A percentile compares a stretch with the other conserved stretches of the same genome.
phyloP scores from a whole-genome alignment of 129 eudicot species.

The Lactuca saligna region DNA sequence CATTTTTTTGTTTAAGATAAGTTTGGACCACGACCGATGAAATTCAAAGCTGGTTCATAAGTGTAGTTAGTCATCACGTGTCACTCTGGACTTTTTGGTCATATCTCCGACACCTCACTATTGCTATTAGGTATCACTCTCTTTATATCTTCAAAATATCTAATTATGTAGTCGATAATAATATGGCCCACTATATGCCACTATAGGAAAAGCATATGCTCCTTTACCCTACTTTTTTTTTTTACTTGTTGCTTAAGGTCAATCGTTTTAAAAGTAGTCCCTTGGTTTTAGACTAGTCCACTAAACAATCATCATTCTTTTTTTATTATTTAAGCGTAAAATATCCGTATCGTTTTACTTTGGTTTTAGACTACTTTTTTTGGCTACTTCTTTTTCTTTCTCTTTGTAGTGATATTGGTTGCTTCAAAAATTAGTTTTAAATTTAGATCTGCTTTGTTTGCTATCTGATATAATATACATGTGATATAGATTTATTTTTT shows the following conservation, averaged over 20 bases:
- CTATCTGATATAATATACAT: too few relatives aligned
- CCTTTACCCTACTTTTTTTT: not conserved
- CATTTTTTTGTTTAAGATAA: not conserved
- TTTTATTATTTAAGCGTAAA: too few relatives aligned
- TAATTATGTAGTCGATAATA: not conserved
- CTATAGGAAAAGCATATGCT: not conserved
- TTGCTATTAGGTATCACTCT: constrained; percentile 2
- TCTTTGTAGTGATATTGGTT: too few relatives aligned
- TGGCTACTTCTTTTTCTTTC: too few relatives aligned
- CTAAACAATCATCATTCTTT: not conserved
- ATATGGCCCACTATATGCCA: not conserved
- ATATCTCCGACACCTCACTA: not conserved
- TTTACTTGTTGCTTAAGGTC: not conserved
- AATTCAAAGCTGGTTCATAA: constrained; percentile 8
- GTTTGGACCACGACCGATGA: not conserved
- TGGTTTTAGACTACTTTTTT: too few relatives aligned
- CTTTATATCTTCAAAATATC: not conserved
- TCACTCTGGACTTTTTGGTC: not conserved
- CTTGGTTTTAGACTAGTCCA: not conserved
- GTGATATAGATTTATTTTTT: too few relatives aligned
- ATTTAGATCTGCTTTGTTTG: not conserved
- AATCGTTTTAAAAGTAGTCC: not conserved
- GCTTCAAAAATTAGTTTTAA: too few relatives aligned
- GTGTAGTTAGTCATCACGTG: not conserved
- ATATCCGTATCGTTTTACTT: too few relatives aligned